Conservation (phyloP, 2,329 filamentous ascomycete genomes). For the Penicillium sp. region DNA sequence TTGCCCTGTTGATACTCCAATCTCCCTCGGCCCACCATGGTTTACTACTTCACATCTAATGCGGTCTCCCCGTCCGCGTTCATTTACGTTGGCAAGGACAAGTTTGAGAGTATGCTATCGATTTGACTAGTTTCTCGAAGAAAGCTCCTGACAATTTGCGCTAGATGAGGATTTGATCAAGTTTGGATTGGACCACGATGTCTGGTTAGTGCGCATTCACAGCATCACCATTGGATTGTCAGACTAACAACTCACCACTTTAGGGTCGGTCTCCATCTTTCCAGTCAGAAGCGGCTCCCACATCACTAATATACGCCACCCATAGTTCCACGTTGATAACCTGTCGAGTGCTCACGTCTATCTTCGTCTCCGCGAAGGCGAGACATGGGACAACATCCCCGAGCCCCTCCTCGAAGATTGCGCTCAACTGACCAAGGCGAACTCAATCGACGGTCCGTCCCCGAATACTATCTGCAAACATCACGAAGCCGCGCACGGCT, state of each 20-base stretch:
- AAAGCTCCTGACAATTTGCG: constrained; percentile 20
- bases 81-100: constrained; percentile 98
- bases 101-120: constrained; percentile 81
- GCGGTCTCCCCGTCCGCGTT: constrained; percentile 79
- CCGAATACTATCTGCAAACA: neutral
- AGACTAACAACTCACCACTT: constrained; percentile 14
- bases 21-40: constrained; percentile 61
- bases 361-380: constrained; percentile 75
- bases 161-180: constrained; percentile 92
- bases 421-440: constrained; percentile 97
- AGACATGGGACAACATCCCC: constrained; percentile 83
- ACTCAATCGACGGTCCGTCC: constrained; percentile 84
- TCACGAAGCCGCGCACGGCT: constrained; percentile 10
- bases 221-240: neutral
- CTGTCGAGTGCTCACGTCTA: constrained; percentile 96
- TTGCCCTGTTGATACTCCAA: neutral
- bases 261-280: constrained; percentile 37
- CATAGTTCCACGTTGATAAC: constrained; percentile 94
- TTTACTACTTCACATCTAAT: constrained; percentile 93
- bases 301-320: constrained; percentile 14
- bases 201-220: constrained; percentile 66
- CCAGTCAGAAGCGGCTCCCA: neutral
- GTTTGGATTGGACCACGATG: constrained; percentile 90
- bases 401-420: constrained; percentile 77
- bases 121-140: constrained; percentile 6